Evolutionary conservation across 257 asterid species (phyloP).

Genomic region (Rauvolfia tetraphylla): DNA sequence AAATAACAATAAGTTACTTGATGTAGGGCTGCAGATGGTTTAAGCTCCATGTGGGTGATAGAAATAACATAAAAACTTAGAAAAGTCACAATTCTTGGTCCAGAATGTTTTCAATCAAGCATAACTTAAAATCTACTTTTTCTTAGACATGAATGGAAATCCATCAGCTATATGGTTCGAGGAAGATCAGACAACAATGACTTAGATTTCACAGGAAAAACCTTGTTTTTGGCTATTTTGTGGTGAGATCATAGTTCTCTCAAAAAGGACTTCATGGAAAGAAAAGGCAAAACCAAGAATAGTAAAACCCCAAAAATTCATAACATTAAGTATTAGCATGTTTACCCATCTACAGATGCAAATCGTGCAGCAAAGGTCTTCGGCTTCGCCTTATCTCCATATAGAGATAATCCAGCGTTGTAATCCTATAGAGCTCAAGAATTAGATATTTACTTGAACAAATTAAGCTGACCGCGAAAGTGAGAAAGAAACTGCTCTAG

Average conservation of each 20-base stretch:
- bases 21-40: not conserved
- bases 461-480: not conserved
- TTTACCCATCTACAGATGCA: constrained; percentile 85
- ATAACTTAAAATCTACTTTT: not conserved
- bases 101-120: not conserved
- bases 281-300: not conserved
- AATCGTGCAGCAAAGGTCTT: constrained; percentile 89
- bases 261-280: not conserved
- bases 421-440: constrained; percentile 45
- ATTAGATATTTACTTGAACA: not conserved
- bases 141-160: not conserved
- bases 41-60: not conserved
- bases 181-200: not conserved
- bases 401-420: constrained; percentile 79
- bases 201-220: not conserved
- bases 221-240: not conserved
- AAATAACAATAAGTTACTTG: not conserved
- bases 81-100: not conserved
- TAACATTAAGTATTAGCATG: constrained; percentile 14
- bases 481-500: not conserved
- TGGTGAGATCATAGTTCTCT: not conserved
- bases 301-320: not conserved
- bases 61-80: not conserved
- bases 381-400: constrained; percentile 93
- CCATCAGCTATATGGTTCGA: not conserved